Percentiles rank a stretch among this genome's conserved stretches.
Evolutionary conservation across 2,329 filamentous ascomycete genomes (phyloP).

Genomic region (Leptographium lundbergii): DNA sequence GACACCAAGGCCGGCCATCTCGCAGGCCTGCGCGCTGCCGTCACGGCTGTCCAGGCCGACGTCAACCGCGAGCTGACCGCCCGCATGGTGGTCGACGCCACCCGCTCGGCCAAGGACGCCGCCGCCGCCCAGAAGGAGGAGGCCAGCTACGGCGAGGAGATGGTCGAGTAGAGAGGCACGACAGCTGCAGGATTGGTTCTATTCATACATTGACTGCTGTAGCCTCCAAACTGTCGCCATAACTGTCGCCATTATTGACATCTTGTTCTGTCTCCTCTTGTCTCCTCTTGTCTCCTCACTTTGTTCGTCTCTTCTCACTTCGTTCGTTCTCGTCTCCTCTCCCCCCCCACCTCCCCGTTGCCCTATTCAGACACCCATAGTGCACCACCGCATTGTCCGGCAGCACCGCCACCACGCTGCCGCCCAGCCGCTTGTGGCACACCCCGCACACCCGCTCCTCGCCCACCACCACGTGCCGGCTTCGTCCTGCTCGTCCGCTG

Average conservation of each 20-base stretch:
- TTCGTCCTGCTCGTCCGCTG: conserved; percentile 37
- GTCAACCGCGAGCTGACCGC: conserved; percentile 60
- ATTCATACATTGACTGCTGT: too few species aligned
- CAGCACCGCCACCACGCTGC: conserved; percentile 82
- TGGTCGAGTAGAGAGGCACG: conserved; percentile 17
- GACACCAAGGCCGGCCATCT: conserved; percentile 38
- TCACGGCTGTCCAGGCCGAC: conserved; percentile 45
- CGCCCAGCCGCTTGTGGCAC: conserved; percentile 85
- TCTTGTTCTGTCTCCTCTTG: too few species aligned
- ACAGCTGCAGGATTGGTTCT: too few species aligned
- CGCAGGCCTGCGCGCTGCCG: conserved; percentile 41
- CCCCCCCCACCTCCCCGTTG: conserved; percentile 17
- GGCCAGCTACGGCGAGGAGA: conserved; percentile 78
- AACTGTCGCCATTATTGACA: too few species aligned
- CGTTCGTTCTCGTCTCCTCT: background rate
- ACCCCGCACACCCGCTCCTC: conserved; percentile 86
- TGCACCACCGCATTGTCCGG: conserved; percentile 74
- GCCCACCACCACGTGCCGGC: conserved; percentile 61
- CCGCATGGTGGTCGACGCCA: conserved; percentile 60
- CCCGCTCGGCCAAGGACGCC: conserved; percentile 27
- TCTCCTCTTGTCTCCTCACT: too few species aligned
- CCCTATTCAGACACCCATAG: conserved; percentile 58
- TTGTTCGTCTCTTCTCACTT: too few species aligned
- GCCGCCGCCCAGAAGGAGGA: conserved; percentile 53
- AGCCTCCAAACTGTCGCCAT: too few species aligned